Percentiles rank a stretch among this genome's conserved stretches.
These are phyloP conservation scores for Cyclocybe cylindracea DNA, from an alignment of 768 basidiomycete species.

Conservation along the genomic window DNA sequence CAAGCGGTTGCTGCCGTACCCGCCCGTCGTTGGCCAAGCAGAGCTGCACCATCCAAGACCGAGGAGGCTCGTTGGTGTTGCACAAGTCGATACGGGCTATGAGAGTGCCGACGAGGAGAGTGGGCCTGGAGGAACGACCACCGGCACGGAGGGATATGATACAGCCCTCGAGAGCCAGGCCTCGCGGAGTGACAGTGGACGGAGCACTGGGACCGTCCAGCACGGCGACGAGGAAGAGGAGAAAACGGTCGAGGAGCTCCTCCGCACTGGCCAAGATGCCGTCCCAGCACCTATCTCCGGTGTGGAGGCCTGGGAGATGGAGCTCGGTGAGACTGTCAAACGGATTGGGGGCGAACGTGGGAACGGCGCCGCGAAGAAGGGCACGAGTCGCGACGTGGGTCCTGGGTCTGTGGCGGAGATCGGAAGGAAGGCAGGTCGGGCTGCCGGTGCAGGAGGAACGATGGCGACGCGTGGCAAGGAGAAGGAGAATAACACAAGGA, in stretches of 20 bases:
- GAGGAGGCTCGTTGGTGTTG: constrained; percentile 17
- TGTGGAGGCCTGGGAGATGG: constrained; percentile 29
- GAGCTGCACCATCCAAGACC: constrained; percentile 25
- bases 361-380: not conserved
- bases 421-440: constrained; percentile 3
- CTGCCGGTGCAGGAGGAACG: not conserved
- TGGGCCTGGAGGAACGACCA: constrained; percentile 1
- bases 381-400: not conserved
- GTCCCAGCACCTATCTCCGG: constrained; percentile 14
- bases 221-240: constrained; percentile 9
- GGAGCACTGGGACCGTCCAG: constrained; percentile 7
- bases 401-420: constrained; percentile 3
- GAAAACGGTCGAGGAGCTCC: constrained; percentile 21
- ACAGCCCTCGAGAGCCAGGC: constrained; percentile 2
- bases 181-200: not conserved
- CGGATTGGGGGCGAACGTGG: constrained; percentile 7
- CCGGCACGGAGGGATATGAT: not conserved
- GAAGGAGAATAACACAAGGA: not conserved
- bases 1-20: constrained; percentile 21
- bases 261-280: constrained; percentile 2
- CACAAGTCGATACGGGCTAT: constrained; percentile 6
- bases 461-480: not conserved
- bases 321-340: constrained; percentile 29
- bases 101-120: not conserved
- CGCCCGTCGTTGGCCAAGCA: constrained; percentile 20